Evolutionary conservation across 192 early-diverging fungal genomes (phyloP), one percentile per base, ranked within the genome.

Genomic region (Entophlyctis luteolus): DNA sequence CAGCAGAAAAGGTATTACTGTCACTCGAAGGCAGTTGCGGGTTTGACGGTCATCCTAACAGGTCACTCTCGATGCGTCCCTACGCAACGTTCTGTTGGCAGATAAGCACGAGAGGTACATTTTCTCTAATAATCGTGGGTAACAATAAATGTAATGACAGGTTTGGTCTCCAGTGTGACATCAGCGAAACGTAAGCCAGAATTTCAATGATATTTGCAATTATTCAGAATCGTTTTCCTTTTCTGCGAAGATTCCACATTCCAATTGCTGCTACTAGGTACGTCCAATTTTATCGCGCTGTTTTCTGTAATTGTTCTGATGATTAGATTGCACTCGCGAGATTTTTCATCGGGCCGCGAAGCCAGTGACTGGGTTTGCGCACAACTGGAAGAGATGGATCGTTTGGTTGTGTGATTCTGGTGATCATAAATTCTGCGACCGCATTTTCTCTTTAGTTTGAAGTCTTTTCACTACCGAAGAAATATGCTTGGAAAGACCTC

Each of bases 331-430:
- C 33, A 63, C 60, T 50, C 48, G 31, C 60, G 60, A 34, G 60
- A 63, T 34, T 49, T 63, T 63, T 45, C 60, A 5, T 63, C 60
- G 48, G 60, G 60, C 14, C 60, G 60, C 27, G 60, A 63, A 49
- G 47, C 36, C 12, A 8, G 23, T 55, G 50, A 65, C 67, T 72
- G 47, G 63, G 68, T 54, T 70, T 67, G 33, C 54, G 74, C 62
- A 37, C 18, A 45, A 23, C 33, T 67, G 58, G 62, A 54, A 35
- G 62, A 60, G 57, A 55, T 18, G 25, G 72, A 48, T 5, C 60
- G 60, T 31, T 32, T 63, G 10, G 29, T 49, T 25, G 60, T 63
- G 4, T 63, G n/a, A 60, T n/a, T n/a, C n/a, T n/a, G n/a, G n/a
- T n/a, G n/a, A n/a, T n/a, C n/a, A n/a, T n/a, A n/a, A n/a, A n/a